Evolutionary conservation across 169 alveolate genomes (phyloP), one percentile per base, ranked within the genome.

Genomic region (Cryptosporidium meleagridis): DNA sequence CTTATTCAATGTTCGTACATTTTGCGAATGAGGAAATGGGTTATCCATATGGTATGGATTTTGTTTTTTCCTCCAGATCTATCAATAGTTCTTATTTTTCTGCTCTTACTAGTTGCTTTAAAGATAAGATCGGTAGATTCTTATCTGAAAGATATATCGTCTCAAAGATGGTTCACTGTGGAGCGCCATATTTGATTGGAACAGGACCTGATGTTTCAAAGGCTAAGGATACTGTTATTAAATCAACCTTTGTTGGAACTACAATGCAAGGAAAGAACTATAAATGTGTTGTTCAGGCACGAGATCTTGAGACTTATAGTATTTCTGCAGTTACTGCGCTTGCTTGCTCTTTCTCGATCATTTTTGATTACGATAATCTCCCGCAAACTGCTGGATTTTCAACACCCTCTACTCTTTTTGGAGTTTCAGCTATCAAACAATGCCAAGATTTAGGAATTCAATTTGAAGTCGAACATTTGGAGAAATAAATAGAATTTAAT

Each of bases 21-120:
- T 80, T 80, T 37, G 35, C 89, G 0, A 80, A 80, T 39, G 89
- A 80, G 45, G 89, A 80, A 29, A 80, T 80, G 89, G 89, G 89
- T 0, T 80, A 80, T 51, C 89, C 89, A 21, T 80, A 80, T 51
- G 89, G 89, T 51, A 80, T 80, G 89, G 89, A 80, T 45, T 80
- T 80, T 65, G 52, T 80, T 26, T 80, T 80, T 7, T 61, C 89
- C 1, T 59, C 75, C 23, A 59, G 75, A 62, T 41, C 73, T 12
- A 6, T 80, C 35, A 10, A 65, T 12, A 41, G 3, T 0, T 80
- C 89, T 12, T 80, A 80, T 29, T 26, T 80, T 1, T 59, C 73
- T 14, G 89, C 89, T n/a, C 48, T 80, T 2, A 1, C 73, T 2
- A 23, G 75, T n/a, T 35, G 61, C 10, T 31, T 80, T 21, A 61